Base-by-base conservation (phyloP, 441 rosid species). In the Corymbia calophylla region DNA sequence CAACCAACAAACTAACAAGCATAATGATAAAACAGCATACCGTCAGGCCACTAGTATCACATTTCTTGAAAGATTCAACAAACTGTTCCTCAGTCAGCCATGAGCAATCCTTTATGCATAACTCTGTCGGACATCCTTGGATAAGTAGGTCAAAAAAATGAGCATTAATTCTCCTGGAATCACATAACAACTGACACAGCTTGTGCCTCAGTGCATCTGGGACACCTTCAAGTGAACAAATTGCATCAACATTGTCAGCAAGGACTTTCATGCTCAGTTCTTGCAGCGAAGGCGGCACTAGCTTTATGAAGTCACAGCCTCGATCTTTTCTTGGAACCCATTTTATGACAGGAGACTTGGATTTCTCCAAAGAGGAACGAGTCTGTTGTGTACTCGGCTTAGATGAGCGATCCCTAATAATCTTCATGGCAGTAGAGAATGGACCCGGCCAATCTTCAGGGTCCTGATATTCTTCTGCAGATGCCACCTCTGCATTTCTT, bases 381-480 rank as follows among this genome's bases (percentile, higher is more conserved):
- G 91, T 90, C 56, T 54, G 88, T 88, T 15, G 89, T 44, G 89
- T 44, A 70, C 86, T 91, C 82, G 88, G 31, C 70, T 93, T 95
- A 18, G 91, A 92, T 58, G 87, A 91, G 86, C 99, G 93, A 80
- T 96, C 99, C 93, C 93, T 94, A 16, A 98, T 95, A 56, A 98
- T 97, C 89, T 94, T 97, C 99, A 96, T 95, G 81, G 99, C 99
- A 88, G 99, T 96, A 56, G 99, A 96, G 92, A 96, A 98, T 29
- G 99, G 99, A 82, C 99, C 99, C 12, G 99, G 99, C 99, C 99
- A 98, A 92, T 98, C 99, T 91, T 95, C 98, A 82, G 91, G 91
- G 39, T 89, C 92, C 73, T 87, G 64, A 88, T 91, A 93, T 89
- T n/a, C 93, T 89, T 95, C 95, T 60, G 44, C 54, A 51, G 84